Conservation (phyloP, 192 early-diverging fungal species). For the Phlyctochytrium arcticum region DNA sequence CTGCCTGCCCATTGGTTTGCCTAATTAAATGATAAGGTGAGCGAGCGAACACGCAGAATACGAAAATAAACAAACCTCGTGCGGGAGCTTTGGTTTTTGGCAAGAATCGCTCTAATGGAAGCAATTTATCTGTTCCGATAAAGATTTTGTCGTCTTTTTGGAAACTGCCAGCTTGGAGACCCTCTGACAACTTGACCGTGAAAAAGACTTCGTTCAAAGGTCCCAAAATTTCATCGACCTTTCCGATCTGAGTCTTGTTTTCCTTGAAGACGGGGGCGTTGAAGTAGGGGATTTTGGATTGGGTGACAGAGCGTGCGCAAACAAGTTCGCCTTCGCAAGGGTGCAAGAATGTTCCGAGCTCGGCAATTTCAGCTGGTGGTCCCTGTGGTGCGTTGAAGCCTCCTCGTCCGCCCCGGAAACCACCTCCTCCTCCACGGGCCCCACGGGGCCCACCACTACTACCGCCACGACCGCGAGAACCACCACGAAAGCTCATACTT, state of each 20-base stretch:
- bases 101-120: constrained; percentile 94
- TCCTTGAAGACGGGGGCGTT: constrained; percentile 97
- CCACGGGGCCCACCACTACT: constrained; percentile 43
- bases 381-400: constrained; percentile 55
- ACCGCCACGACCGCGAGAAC: constrained; percentile 31
- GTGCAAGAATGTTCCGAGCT: constrained; percentile 88
- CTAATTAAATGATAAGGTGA: constrained; percentile 41
- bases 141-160: constrained; percentile 87
- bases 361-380: constrained; percentile 74
- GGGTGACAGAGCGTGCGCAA: constrained; percentile 41
- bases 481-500: constrained; percentile 16
- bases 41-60: background rate
- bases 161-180: constrained; percentile 88
- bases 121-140: constrained; percentile 88
- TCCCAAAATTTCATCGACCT: constrained; percentile 98
- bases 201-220: constrained; percentile 97
- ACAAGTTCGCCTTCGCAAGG: constrained; percentile 98
- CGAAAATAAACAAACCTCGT: constrained; percentile 48
- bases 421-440: constrained; percentile 30
- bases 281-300: constrained; percentile 91
- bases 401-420: constrained; percentile 48
- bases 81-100: constrained; percentile 78
- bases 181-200: constrained; percentile 93
- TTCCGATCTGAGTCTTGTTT: constrained; percentile 98
- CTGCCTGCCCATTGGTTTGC: constrained; percentile 57